phyloP scores from a whole-genome alignment of 2,329 filamentous ascomycete genomes.

The Elsinoe australis region DNA sequence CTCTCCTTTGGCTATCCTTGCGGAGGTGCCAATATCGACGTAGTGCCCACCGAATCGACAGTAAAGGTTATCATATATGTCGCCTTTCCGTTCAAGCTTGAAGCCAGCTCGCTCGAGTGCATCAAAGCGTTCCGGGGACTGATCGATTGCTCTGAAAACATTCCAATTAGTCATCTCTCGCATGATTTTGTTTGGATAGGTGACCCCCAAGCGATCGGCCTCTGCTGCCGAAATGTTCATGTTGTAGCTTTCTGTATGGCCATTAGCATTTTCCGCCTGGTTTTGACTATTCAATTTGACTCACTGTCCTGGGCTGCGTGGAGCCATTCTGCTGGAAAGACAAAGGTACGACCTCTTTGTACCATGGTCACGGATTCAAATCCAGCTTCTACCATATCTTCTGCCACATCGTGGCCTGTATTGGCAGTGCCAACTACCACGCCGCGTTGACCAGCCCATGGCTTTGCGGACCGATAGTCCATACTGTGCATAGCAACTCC shows the following conservation, averaged over 20 bases:
- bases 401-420: constrained; percentile 43
- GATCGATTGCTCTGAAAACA: constrained; percentile 26
- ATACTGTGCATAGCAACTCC: constrained; percentile 34
- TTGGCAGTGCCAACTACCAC: constrained; percentile 44
- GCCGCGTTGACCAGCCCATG: constrained; percentile 36
- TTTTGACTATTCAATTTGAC: not conserved
- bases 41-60: constrained; percentile 43
- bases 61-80: constrained; percentile 35
- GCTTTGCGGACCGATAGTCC: constrained; percentile 29
- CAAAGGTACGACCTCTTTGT: constrained; percentile 39
- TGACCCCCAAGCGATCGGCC: constrained; percentile 23
- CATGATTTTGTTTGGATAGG: constrained; percentile 27
- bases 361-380: constrained; percentile 40
- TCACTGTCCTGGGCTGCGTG: constrained; percentile 19
- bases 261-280: not conserved
- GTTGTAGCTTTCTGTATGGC: constrained; percentile 21
- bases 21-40: constrained; percentile 40
- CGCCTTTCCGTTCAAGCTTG: constrained; percentile 33
- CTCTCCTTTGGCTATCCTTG: constrained; percentile 38
- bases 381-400: constrained; percentile 40
- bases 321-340: constrained; percentile 29
- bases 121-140: constrained; percentile 34
- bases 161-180: constrained; percentile 29
- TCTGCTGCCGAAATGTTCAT: constrained; percentile 19
- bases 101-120: constrained; percentile 39